Evolutionary conservation across 768 basidiomycete genomes (phyloP).

Genomic region (Pleurotus tuoliensis): DNA sequence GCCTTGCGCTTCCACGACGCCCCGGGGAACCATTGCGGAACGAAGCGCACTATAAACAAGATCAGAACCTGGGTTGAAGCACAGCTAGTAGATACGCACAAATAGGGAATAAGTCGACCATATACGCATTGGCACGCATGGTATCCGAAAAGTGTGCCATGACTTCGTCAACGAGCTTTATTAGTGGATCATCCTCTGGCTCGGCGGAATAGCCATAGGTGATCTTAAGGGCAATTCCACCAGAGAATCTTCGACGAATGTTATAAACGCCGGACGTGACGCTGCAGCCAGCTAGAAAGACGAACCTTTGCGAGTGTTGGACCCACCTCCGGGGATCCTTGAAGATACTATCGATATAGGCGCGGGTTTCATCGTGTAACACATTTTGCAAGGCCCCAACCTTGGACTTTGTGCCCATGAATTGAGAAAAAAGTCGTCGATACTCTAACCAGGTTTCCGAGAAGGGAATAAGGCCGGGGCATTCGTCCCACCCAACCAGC

Average conservation of each 20-base stretch:
- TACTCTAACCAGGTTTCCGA: conserved; percentile 14
- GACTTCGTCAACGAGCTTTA: conserved; percentile 17
- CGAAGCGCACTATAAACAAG: conserved; percentile 14
- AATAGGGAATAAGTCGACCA: conserved; percentile 21
- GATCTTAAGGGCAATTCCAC: conserved; percentile 21
- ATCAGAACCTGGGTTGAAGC: neutral
- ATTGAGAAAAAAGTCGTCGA: conserved; percentile 16
- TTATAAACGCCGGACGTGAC: conserved; percentile 8
- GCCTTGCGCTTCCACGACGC: conserved; percentile 22
- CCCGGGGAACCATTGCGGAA: conserved; percentile 30
- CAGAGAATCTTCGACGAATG: conserved; percentile 9
- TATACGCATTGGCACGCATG: conserved; percentile 8
- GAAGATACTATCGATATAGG: neutral
- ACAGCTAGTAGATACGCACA: neutral
- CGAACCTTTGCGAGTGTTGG: neutral
- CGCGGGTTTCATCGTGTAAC: conserved; percentile 11
- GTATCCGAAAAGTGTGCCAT: conserved; percentile 20
- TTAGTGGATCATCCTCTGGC: conserved; percentile 20
- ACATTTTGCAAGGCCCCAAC: conserved; percentile 10
- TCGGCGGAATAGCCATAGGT: conserved; percentile 23
- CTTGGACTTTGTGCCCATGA: conserved; percentile 17
- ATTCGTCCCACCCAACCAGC: conserved; percentile 18
- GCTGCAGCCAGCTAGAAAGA: neutral
- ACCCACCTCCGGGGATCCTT: neutral
- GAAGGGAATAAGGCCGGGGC: conserved; percentile 13